Base-by-base conservation (phyloP, 2,329 filamentous ascomycete species). In the Colletotrichum horii region DNA sequence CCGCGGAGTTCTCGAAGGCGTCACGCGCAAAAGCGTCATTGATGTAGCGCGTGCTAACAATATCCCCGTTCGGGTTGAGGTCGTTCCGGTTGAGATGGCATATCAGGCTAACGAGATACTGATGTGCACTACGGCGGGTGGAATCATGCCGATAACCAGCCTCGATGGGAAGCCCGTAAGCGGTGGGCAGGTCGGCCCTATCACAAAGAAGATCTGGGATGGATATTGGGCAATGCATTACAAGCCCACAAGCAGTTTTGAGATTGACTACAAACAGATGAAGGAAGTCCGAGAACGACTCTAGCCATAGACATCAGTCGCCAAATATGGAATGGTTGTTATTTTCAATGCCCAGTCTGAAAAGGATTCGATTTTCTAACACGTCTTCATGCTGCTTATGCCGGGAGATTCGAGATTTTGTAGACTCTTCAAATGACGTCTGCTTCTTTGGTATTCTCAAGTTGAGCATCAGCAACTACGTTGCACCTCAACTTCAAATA, bases 51-150 rank as follows among this genome's bases (percentile, higher is more conserved):
- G 76, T 2, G 71, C 73, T 0, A 79, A 82, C 4, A 82, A 82
- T 0, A 76, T 85, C 48, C 82, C 85, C 30, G 80, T 87, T 7
- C 83, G 81, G 5, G 69, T 85, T 32, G 85, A 88, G 78, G 74
- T 82, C 30, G 85, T 89, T 6, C 87, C 87, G 0, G 80, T 88
- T 1, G 82, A 86, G 16, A 12, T 82, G 43, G 83, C 81, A 0
- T 89, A 88, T 62, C 66, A 84, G 8, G 80, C 82, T 0, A 88
- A 90, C 71, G 88, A 90, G 80, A 83, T 89, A 6, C 85, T 90
- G 34, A 89, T 89, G 87, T 89, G 84, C 75, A 90, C 88, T 0
- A 90, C 88, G 16, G 88, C 88, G 0, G 88, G 88, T 2, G 88
- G 88, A 0, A 84, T 90, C 22, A 90, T 90, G 88, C 88, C 88